Conservation (phyloP, 768 basidiomycete species). For the Collybiopsis confluens region DNA sequence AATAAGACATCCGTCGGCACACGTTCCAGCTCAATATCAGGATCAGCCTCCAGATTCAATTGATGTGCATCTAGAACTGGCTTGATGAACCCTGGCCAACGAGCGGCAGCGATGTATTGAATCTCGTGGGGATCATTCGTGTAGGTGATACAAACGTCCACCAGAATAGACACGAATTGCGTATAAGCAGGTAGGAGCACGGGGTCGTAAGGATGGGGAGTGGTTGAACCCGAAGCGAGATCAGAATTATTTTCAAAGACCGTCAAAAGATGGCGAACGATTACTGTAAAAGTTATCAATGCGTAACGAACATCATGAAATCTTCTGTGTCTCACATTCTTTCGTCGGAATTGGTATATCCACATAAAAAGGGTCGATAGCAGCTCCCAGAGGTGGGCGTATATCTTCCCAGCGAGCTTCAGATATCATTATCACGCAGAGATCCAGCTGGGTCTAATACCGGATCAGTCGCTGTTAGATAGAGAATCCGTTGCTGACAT, state of each 20-base stretch:
- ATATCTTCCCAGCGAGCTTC: conserved; percentile 68
- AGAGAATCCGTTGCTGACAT: conserved; percentile 16
- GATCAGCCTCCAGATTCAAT: conserved; percentile 16
- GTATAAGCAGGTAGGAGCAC: conserved; percentile 53
- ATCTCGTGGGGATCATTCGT: conserved; percentile 67
- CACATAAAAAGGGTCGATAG: conserved; percentile 70
- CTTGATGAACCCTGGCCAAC: conserved; percentile 77
- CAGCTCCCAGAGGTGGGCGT: conserved; percentile 62
- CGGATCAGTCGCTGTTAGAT: conserved; percentile 3
- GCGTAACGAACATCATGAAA: neutral
- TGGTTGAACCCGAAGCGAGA: conserved; percentile 4
- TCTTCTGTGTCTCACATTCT: conserved; percentile 42
- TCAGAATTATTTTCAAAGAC: neutral
- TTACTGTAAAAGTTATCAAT: conserved; percentile 18
- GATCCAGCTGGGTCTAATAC: conserved; percentile 49
- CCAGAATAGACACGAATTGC: conserved; percentile 58
- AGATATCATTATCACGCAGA: conserved; percentile 63
- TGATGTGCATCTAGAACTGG: conserved; percentile 55
- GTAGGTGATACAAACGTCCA: conserved; percentile 59
- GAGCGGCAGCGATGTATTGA: conserved; percentile 69
- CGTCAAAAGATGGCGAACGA: conserved; percentile 19
- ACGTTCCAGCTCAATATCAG: conserved; percentile 23
- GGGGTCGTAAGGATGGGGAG: conserved; percentile 43
- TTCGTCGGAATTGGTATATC: conserved; percentile 50
- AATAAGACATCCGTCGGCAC: conserved; percentile 60